Conservation (phyloP, 805 yeast genomes). For the Metschnikowia bowlesiae region DNA sequence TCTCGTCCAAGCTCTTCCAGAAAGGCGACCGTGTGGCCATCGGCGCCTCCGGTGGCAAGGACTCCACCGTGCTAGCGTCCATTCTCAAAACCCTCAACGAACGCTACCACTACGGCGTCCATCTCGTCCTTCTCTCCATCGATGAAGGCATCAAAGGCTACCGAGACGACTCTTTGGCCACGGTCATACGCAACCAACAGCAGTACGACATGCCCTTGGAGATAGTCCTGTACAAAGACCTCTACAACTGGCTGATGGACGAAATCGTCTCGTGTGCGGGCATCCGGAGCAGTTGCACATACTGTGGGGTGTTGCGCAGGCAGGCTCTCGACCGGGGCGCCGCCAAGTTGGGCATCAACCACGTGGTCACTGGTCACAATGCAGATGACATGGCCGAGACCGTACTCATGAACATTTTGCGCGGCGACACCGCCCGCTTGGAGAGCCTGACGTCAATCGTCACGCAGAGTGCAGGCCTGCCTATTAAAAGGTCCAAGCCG, state of each 20-base stretch:
- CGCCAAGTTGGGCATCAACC: conserved; percentile 73
- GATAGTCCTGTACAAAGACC: conserved; percentile 78
- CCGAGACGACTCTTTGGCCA: conserved; percentile 94
- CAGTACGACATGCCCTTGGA: conserved; percentile 80
- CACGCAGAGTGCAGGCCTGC: conserved; percentile 79
- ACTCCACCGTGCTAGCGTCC: conserved; percentile 91
- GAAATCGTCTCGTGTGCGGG: conserved; percentile 95
- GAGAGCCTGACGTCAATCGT: conserved; percentile 84
- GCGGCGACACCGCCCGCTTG: conserved; percentile 95
- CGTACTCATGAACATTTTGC: conserved; percentile 83
- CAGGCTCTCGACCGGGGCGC: conserved; percentile 98
- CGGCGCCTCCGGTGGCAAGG: conserved; percentile 99
- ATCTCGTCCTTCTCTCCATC: conserved; percentile 75
- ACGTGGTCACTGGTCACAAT: conserved; percentile 96
- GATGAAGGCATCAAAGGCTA: conserved; percentile 98
- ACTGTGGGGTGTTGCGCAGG: conserved; percentile 94
- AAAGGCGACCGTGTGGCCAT: conserved; percentile 89
- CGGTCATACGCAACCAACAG: conserved; percentile 86
- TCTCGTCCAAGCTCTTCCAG: conserved; percentile 60
- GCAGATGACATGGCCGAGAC: conserved; percentile 99
- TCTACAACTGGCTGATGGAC: conserved; percentile 98
- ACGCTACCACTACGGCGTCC: conserved; percentile 81
- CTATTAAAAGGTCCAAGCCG: conserved; percentile 91
- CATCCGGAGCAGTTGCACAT: conserved; percentile 89
- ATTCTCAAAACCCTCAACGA: conserved; percentile 84